Evolutionary conservation across 192 early-diverging fungal genomes (phyloP), one percentile per base, ranked within the genome.

Genomic region (Linnemannia exigua): DNA sequence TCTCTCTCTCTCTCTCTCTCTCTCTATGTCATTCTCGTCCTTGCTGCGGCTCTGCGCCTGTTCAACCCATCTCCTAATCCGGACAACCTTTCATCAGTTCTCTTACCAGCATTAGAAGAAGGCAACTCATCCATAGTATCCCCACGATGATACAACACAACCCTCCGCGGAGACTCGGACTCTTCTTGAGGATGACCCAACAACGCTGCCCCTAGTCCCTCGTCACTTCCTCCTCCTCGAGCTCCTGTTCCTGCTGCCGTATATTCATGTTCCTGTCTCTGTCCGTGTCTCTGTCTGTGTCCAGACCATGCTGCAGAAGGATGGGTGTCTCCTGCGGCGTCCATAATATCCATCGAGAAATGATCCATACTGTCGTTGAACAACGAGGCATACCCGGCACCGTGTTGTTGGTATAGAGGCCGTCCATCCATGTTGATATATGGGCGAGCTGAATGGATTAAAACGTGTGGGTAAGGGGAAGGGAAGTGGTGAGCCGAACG

Each of bases 91-190:
- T 31, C 58, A 31, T 28, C 58, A 11, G 15, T 0, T 11, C 8
- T n/a, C 54, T 63, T 63, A 63, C 58, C 58, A 31, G 28, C 28
- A 25, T 63, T 63, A 31, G 58, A 63, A 63, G 58, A 63, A 63
- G 58, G 58, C 58, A 63, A 15, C 4, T 63, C 58, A 25, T 63
- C 58, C 28, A 63, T 33, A 63, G 28, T 31, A 31, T 63, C 58
- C 58, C 22, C 58, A 15, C 28, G 58, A 31, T 63, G 25, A 31
- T 63, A 63, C 28, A 63, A 31, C 58, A 63, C 58, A 63, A 63
- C 58, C 58, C 25, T 63, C 58, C 58, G 58, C 58, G 58, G 58
- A 63, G 58, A 33, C 58, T 63, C 58, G 12, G 28, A 63, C 12
- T 63, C 58, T 11, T 31, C 58, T 3, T 33, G 58, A 63, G 58